These are phyloP conservation scores for Ceratocystis eucalypticola DNA, from an alignment of 2,329 filamentous ascomycete genomes.

Conservation along the genomic window DNA sequence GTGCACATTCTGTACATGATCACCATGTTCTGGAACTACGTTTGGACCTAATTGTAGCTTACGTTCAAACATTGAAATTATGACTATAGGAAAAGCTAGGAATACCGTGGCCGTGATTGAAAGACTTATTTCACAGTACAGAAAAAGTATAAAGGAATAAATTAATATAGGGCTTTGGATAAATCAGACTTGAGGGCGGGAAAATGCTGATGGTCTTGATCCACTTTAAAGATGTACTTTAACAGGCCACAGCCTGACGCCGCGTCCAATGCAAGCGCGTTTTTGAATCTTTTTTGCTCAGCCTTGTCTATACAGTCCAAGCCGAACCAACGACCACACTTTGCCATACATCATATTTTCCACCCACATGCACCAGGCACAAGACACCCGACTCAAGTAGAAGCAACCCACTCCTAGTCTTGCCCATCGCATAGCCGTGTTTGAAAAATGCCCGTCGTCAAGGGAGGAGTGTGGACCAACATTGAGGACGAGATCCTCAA, in stretches of 20 bases:
- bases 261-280: conserved; percentile 6
- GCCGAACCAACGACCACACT: not conserved
- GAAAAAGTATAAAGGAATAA: not conserved
- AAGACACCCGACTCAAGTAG: not conserved
- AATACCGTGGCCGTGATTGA: no score
- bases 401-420: not conserved
- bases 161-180: not conserved
- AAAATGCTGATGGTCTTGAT: not conserved
- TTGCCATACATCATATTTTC: not conserved
- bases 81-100: no score
- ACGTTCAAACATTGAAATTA: no score
- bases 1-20: no score
- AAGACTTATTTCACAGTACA: not conserved
- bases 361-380: not conserved
- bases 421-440: no score
- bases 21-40: no score
- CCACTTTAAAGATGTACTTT: conserved; percentile 16
- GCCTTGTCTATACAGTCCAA: not conserved
- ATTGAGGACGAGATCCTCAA: conserved; percentile 95
- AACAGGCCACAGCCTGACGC: conserved; percentile 6
- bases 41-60: no score
- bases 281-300: conserved; percentile 11
- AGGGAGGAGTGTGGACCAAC: conserved; percentile 63
- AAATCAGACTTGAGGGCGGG: not conserved
- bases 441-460: conserved; percentile 51